Conservation (phyloP, 2,329 filamentous ascomycete species). For the Ascochyta viciae-villosae region DNA sequence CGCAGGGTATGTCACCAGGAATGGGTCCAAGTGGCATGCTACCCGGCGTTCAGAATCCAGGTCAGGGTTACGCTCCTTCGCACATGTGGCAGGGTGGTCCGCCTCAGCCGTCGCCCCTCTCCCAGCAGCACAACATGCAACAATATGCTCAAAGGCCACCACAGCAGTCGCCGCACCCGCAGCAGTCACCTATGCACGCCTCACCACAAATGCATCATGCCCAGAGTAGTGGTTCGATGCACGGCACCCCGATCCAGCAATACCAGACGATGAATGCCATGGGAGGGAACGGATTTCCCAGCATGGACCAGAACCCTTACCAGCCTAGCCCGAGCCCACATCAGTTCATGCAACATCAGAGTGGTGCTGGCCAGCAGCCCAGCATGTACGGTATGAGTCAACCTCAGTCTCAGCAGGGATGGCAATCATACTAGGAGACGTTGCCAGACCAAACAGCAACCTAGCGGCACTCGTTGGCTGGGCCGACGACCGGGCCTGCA, state of each 20-base stretch:
- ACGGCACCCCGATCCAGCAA: constrained; percentile 52
- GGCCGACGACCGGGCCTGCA: background rate
- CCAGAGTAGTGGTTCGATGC: constrained; percentile 53
- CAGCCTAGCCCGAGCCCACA: constrained; percentile 57
- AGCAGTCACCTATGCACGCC: constrained; percentile 58
- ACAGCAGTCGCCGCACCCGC: constrained; percentile 54
- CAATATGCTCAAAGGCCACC: constrained; percentile 54
- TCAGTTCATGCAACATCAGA: constrained; percentile 55
- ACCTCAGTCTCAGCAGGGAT: constrained; percentile 52
- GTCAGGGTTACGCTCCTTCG: constrained; percentile 54
- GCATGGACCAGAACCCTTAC: constrained; percentile 59
- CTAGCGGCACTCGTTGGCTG: background rate
- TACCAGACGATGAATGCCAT: constrained; percentile 57
- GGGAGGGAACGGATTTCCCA: constrained; percentile 51
- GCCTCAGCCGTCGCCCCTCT: constrained; percentile 57
- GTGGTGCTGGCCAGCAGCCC: constrained; percentile 54
- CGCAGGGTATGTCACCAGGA: constrained; percentile 38
- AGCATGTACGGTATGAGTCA: constrained; percentile 61
- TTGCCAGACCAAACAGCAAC: background rate
- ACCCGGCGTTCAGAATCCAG: constrained; percentile 51
- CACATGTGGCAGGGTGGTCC: constrained; percentile 58
- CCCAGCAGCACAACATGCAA: constrained; percentile 55
- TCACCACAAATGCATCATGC: constrained; percentile 57
- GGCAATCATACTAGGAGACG: constrained; percentile 43
- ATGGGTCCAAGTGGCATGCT: constrained; percentile 51